phyloP scores from a whole-genome alignment of 345 rosid genomes.

The Eucalyptus victrix region DNA sequence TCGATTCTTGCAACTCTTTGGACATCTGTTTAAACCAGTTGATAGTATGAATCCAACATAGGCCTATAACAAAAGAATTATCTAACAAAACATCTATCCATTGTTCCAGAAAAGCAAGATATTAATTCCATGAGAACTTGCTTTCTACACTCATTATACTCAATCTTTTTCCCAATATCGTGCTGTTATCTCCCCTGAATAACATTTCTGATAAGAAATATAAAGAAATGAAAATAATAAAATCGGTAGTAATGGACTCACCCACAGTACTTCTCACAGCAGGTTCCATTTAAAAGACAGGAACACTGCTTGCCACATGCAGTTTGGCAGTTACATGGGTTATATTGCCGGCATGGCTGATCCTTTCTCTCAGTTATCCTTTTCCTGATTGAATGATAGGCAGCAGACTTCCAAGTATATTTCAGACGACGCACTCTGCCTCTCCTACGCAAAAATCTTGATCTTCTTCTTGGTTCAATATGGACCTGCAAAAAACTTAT shows the following conservation, averaged over 20 bases:
- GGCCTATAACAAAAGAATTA: neutral
- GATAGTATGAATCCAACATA: neutral
- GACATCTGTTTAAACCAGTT: conserved; percentile 47
- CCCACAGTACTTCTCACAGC: conserved; percentile 99
- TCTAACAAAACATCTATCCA: neutral
- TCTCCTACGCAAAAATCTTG: conserved; percentile 87
- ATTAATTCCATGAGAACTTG: neutral
- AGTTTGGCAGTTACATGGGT: conserved; percentile 89
- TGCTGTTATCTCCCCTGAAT: neutral
- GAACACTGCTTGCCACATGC: conserved; percentile 94
- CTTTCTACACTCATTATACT: neutral
- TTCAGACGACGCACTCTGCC: conserved; percentile 96
- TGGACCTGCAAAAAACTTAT: conserved; percentile 32
- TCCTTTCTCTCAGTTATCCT: conserved; percentile 86
- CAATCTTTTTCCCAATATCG: neutral
- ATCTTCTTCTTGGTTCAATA: conserved; percentile 86
- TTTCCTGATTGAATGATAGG: conserved; percentile 95
- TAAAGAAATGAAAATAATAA: neutral
- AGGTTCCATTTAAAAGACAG: conserved; percentile 87
- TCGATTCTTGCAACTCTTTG: conserved; percentile 91
- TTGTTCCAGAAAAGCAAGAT: neutral
- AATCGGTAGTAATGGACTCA: conserved; percentile 19
- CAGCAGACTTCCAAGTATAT: conserved; percentile 99
- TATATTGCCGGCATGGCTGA: conserved; percentile 97
- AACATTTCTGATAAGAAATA: neutral